Evolutionary conservation across 2,329 filamentous ascomycete genomes (phyloP).

Genomic region (Fusarium fracticaudum): DNA sequence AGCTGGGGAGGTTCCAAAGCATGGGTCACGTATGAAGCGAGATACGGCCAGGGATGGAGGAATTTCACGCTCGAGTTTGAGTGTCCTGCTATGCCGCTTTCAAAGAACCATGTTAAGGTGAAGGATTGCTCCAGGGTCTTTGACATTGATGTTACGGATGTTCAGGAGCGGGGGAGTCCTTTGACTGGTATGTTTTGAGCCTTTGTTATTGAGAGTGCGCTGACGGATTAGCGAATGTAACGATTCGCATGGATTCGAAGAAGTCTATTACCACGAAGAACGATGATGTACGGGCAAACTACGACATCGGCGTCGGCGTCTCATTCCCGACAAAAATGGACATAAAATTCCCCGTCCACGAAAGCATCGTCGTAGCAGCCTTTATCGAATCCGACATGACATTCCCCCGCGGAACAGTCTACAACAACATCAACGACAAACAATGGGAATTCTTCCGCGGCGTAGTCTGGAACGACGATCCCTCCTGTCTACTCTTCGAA

Average conservation of each 20-base stretch:
- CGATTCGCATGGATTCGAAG: constrained; percentile 5
- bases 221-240: constrained; percentile 10
- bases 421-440: constrained; percentile 28
- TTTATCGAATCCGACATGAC: constrained; percentile 25
- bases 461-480: constrained; percentile 30
- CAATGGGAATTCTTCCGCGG: constrained; percentile 31
- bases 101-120: constrained; percentile 10
- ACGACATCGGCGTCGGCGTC: constrained; percentile 17
- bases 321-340: constrained; percentile 17
- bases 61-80: constrained; percentile 26
- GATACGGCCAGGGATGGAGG: constrained; percentile 12
- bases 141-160: constrained; percentile 12
- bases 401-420: constrained; percentile 25
- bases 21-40: constrained; percentile 21
- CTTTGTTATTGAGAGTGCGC: rapidly evolving
- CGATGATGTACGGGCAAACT: not conserved
- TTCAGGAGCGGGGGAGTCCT: constrained; percentile 17
- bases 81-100: constrained; percentile 15
- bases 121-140: constrained; percentile 6
- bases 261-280: not conserved
- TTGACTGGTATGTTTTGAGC: not conserved
- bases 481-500: constrained; percentile 22
- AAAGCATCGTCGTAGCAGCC: constrained; percentile 18
- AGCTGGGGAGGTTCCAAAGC: constrained; percentile 22
- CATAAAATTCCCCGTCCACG: constrained; percentile 20